Evolutionary conservation across 345 rosid species (phyloP).

Genomic region (Brassica rapa): DNA sequence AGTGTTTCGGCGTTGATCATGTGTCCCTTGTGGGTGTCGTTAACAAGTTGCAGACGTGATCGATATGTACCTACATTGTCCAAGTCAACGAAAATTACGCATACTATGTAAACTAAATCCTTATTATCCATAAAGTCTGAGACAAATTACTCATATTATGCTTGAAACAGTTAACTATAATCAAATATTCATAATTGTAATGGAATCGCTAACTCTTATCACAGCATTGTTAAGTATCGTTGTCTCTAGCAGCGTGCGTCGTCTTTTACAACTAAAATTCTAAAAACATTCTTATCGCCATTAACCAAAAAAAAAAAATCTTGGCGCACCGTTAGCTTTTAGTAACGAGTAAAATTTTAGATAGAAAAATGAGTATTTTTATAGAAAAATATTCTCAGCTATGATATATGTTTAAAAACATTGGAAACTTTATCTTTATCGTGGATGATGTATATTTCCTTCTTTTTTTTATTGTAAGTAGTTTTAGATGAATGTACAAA

Average conservation of each 20-base stretch:
- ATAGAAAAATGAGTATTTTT: background rate
- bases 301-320: background rate
- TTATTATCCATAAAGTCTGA: slow-evolving; percentile 7
- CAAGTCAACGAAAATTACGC: slow-evolving; percentile 32
- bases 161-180: background rate
- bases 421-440: too few species aligned
- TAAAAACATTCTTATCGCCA: background rate
- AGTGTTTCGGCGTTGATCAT: slow-evolving; percentile 30
- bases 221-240: background rate
- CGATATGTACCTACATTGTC: slow-evolving; percentile 20
- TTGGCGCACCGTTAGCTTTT: background rate
- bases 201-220: background rate
- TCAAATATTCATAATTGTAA: background rate
- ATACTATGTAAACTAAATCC: slow-evolving; percentile 24
- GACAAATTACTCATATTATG: background rate
- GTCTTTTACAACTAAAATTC: background rate
- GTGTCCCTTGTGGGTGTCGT: slow-evolving; percentile 2
- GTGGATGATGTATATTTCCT: too few species aligned
- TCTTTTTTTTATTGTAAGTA: too few species aligned
- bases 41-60: slow-evolving; percentile 30
- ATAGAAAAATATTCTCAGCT: too few species aligned
- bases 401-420: too few species aligned
- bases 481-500: too few species aligned
- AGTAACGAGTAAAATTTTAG: background rate
- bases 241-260: background rate